These are phyloP conservation scores for Vigna radiata DNA, from an alignment of 306 rosid genomes.

Conservation along the genomic window DNA sequence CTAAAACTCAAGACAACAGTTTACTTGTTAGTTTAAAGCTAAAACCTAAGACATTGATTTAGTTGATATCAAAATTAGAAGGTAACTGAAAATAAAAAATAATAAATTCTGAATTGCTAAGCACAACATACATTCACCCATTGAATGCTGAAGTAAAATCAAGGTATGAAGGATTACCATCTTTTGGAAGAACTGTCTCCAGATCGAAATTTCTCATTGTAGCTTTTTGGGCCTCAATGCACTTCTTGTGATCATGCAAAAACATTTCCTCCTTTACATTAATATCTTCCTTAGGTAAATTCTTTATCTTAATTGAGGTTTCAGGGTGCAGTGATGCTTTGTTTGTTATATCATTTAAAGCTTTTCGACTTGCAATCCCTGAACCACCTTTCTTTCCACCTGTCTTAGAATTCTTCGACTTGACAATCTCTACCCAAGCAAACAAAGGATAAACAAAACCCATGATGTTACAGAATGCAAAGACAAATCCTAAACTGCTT, in stretches of 20 bases:
- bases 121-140: background rate
- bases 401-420: constrained; percentile 44
- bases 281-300: constrained; percentile 52
- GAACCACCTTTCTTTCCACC: constrained; percentile 51
- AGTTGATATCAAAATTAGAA: background rate
- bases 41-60: constrained; percentile 17
- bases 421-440: constrained; percentile 46
- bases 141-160: background rate
- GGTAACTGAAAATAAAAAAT: background rate
- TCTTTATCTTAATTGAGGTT: constrained; percentile 48
- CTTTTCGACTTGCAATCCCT: constrained; percentile 51
- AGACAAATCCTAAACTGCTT: background rate
- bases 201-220: constrained; percentile 44
- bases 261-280: constrained; percentile 61
- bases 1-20: background rate
- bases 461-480: background rate
- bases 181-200: constrained; percentile 54
- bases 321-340: constrained; percentile 44
- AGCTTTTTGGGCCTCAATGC: constrained; percentile 48
- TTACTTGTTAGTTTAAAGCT: background rate
- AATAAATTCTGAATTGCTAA: constrained; percentile 1
- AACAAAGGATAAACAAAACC: constrained; percentile 28
- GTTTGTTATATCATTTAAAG: constrained; percentile 67
- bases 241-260: constrained; percentile 65
- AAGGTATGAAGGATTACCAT: constrained; percentile 38